Conservation (phyloP, 2,329 filamentous ascomycete species). For the Microascus cirrosus region DNA sequence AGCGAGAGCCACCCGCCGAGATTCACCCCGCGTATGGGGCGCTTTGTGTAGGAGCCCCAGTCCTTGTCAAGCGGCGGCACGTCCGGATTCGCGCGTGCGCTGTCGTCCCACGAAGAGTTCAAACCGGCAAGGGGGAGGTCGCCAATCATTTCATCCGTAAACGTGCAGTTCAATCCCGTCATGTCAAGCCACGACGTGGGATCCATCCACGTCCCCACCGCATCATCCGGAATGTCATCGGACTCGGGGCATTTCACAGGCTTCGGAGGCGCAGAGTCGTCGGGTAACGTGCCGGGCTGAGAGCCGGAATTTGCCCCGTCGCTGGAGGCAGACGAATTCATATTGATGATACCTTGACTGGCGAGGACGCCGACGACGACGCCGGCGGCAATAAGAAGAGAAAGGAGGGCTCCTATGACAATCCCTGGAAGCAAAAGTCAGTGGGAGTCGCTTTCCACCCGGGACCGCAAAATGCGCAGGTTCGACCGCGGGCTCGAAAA, state of each 20-base stretch:
- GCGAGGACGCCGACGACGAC: conserved; percentile 6
- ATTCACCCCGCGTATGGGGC: conserved; percentile 81
- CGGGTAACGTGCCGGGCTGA: background rate
- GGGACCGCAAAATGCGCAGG: background rate
- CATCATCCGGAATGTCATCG: conserved; percentile 50
- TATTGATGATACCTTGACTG: conserved; percentile 3
- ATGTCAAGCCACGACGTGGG: conserved; percentile 90
- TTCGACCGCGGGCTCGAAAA: background rate
- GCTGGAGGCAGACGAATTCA: background rate
- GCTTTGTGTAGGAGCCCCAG: conserved; percentile 67
- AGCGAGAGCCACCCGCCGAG: conserved; percentile 88
- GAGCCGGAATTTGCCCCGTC: background rate
- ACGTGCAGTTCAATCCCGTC: conserved; percentile 85
- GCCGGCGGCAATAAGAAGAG: background rate
- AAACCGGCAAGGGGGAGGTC: conserved; percentile 87
- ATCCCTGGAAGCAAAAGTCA: background rate
- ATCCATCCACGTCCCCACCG: conserved; percentile 68
- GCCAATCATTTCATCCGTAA: conserved; percentile 74
- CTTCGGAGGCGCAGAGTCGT: background rate
- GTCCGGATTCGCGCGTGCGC: conserved; percentile 61
- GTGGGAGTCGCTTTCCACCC: background rate
- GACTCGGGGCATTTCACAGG: conserved; percentile 28
- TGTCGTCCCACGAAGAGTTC: conserved; percentile 77
- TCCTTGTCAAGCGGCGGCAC: conserved; percentile 65
- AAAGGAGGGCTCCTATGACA: background rate